phyloP scores from a whole-genome alignment of 441 rosid species.

The Erodium trifolium region DNA sequence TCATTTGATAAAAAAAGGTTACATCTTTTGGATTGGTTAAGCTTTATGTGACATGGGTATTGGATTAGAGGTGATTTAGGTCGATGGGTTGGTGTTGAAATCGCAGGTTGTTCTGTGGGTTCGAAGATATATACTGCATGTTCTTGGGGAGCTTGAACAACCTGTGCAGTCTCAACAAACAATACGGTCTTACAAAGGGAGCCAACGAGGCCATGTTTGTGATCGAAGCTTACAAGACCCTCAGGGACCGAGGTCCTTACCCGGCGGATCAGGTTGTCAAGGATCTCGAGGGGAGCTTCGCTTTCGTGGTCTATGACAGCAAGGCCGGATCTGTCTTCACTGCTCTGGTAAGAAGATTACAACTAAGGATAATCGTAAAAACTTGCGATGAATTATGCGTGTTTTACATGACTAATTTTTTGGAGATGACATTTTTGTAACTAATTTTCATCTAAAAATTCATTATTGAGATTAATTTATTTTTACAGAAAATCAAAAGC shows the following conservation, averaged over 20 bases:
- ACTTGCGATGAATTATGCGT: no score
- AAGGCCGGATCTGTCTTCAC: constrained; percentile 59
- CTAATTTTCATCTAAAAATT: no score
- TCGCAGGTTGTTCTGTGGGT: constrained; percentile 72
- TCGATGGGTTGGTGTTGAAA: not conserved
- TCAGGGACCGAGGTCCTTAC: constrained; percentile 89
- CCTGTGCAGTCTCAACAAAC: constrained; percentile 51
- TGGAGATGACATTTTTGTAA: no score
- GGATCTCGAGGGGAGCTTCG: constrained; percentile 78
- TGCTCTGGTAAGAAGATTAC: constrained; percentile 40
- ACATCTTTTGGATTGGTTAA: not conserved
- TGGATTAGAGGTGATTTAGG: not conserved
- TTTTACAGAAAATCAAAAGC: no score
- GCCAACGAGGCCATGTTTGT: constrained; percentile 66
- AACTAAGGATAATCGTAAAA: no score
- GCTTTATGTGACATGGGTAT: not conserved
- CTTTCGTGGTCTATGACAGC: constrained; percentile 72
- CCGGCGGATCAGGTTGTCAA: constrained; percentile 85
- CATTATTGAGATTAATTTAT: no score
- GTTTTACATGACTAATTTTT: no score
- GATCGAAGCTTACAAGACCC: constrained; percentile 71
- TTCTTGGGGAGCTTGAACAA: constrained; percentile 77
- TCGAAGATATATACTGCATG: constrained; percentile 61
- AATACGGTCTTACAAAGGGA: constrained; percentile 70
- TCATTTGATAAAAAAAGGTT: not conserved